Base-by-base conservation (phyloP, 768 basidiomycete species). In the Phaffia australis region DNA sequence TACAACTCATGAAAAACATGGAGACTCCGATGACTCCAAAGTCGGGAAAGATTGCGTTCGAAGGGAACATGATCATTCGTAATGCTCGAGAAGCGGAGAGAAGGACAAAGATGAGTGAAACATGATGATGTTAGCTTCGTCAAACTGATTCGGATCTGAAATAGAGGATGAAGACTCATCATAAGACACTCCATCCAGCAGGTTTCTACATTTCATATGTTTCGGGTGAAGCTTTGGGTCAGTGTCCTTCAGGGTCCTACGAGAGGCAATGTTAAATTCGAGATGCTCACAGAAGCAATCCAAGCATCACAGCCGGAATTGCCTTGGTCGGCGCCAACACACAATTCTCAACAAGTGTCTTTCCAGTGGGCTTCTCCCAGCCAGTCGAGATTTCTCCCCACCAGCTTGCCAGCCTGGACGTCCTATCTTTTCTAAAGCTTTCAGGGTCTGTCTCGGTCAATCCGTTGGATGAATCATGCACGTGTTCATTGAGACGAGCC, bases 21-120 rank as follows among this genome's bases (percentile, higher is more conserved):
- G 91, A 93, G 1, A 98, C 91, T 2, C 94, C 94, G 75, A 86
- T 84, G 0, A 87, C 83, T 0, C 90, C 93, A 21, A 94, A 83
- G 62, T 83, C 83, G 15, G 81, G 77, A 74, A 99, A 97, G 3
- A 88, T 80, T 1, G 87, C 83, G 11, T 84, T 81, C 0, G 87
- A 84, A 2, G 95, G 95, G 74, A 97, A 99, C 64, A 91, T 85
- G 75, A 90, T 79, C 89, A 97, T 90, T 7, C 94, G 46, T 56
- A 54, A 64, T 29, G 29, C 60, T 61, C 25, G n/a, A 18, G 21
- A 54, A 16, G 21, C 52, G 5, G 52, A n/a, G 4, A n/a, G n/a
- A 4, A 54, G 8, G n/a, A 54, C 4, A 54, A 54, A 16, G 16
- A n/a, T 16, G 5, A 54, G 18, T 27, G 8, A 11, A 42, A 4